Evolutionary conservation across 2,329 filamentous ascomycete genomes (phyloP).

Genomic region (Thelonectria olida): DNA sequence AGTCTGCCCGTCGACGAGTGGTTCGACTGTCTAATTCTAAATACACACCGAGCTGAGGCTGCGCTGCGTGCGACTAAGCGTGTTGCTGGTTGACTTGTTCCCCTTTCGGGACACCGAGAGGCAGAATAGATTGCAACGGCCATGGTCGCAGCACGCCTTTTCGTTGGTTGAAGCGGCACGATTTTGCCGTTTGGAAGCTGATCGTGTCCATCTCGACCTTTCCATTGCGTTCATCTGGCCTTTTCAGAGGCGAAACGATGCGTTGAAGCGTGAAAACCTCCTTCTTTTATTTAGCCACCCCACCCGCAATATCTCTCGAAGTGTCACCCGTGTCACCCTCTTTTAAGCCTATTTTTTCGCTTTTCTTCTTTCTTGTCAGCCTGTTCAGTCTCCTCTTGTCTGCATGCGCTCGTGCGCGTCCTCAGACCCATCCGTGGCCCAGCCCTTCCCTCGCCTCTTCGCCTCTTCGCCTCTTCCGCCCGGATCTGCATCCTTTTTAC

Average conservation of each 20-base stretch:
- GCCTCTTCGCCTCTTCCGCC: constrained; percentile 2
- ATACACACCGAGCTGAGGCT: constrained; percentile 29
- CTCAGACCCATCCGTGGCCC: background rate
- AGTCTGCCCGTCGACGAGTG: background rate
- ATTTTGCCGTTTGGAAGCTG: constrained; percentile 5
- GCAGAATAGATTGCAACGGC: background rate
- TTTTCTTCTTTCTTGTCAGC: background rate
- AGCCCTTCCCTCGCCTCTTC: background rate
- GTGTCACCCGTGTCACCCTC: background rate
- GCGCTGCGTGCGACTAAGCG: constrained; percentile 28
- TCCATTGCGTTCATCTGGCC: background rate
- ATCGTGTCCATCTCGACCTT: constrained; percentile 1
- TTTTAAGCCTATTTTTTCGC: constrained; percentile 19
- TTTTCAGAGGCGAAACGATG: background rate
- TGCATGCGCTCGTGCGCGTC: background rate
- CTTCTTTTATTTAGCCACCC: background rate
- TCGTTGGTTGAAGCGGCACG: constrained; percentile 17
- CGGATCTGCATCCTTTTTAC: constrained; percentile 2
- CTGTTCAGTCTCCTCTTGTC: background rate
- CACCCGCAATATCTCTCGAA: background rate
- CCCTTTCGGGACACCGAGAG: constrained; percentile 33
- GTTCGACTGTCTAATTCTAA: constrained; percentile 2
- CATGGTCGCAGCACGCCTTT: background rate
- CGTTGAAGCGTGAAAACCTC: background rate
- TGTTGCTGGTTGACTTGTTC: constrained; percentile 30